Conservation (phyloP, 306 rosid species). For the Cicer chorassanicum region DNA sequence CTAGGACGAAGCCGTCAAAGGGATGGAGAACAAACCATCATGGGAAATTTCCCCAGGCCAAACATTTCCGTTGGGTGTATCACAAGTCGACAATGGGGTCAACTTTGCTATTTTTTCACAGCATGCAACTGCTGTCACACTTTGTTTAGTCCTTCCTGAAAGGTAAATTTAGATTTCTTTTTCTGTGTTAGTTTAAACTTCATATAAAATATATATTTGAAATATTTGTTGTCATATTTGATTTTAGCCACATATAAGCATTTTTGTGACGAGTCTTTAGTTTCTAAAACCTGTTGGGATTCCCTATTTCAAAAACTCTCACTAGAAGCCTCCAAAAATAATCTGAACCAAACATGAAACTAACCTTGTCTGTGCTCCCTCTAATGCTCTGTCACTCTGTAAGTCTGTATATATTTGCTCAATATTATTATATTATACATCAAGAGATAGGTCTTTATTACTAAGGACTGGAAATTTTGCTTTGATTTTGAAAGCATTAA, state of each 20-base stretch:
- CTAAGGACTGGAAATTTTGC: constrained; percentile 16
- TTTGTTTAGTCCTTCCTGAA: constrained; percentile 66
- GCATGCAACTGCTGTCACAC: constrained; percentile 86
- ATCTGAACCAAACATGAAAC: not conserved
- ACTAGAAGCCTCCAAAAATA: constrained; percentile 1
- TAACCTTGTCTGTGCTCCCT: not conserved
- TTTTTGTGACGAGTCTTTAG: constrained; percentile 5
- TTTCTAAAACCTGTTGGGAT: constrained; percentile 13
- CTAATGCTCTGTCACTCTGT: constrained; percentile 15
- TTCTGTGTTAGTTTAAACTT: constrained; percentile 14
- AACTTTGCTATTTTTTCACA: constrained; percentile 91
- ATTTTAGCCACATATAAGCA: constrained; percentile 16
- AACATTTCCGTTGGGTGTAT: constrained; percentile 83
- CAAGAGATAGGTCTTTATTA: constrained; percentile 16
- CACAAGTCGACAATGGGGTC: constrained; percentile 77
- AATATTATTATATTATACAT: constrained; percentile 21
- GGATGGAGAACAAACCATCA: constrained; percentile 50
- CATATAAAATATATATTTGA: not conserved
- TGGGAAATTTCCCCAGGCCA: constrained; percentile 75
- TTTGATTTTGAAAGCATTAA: constrained; percentile 27
- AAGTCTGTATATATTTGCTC: constrained; percentile 23
- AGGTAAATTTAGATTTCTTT: constrained; percentile 57
- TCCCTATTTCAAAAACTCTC: not conserved
- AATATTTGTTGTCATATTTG: not conserved
- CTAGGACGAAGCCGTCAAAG: constrained; percentile 67